Evolutionary conservation across 116 monocot genomes (phyloP), one percentile per base, ranked within the genome.

Genomic region (Zostera marina): DNA sequence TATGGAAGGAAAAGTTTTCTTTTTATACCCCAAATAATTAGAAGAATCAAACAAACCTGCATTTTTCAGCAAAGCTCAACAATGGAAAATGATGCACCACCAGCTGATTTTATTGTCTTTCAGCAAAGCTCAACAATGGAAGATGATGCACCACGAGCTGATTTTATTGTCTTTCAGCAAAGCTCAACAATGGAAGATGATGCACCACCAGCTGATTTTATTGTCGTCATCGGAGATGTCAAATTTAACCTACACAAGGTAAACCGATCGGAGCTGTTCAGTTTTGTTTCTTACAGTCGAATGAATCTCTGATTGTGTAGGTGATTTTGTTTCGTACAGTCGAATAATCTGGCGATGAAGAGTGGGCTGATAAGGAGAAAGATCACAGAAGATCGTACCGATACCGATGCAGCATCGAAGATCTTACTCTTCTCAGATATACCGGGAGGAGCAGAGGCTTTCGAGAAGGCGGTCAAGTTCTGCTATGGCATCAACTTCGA

Each of bases 401-500:
- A 68, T 44, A 26, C 64, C 5, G 20, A 85, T n/a, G 71, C 74
- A 49, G 56, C 72, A 42, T 54, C 42, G 21, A 20, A 41, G 5
- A 52, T 85, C 52, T 63, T 70, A 52, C 71, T 98, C 9, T 72
- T 98, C 9, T 72, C 89, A 0, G 83, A 54, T 12, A 15, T 98
- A 8, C 96, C 96, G 6, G 90, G 96, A n/a, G 89, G 89, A 3
- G 64, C 78, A 3, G 83, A 85, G 52, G 70, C 78, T 20, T 81
- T 98, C 66, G 90, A 80, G 64, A 91, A 71, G 73, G 91, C 73
- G 21, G 79, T 73, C 12, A 82, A 66, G 63, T 91, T 82, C 77
- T 91, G 91, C 67, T 91, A 91, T 66, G 85, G 82, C 24, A 74
- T 77, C 55, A 85, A 85, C 77, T 85, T 91, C 32, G 85, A 91